Conservation (phyloP, 768 basidiomycete genomes). For the Suillus sp. region DNA sequence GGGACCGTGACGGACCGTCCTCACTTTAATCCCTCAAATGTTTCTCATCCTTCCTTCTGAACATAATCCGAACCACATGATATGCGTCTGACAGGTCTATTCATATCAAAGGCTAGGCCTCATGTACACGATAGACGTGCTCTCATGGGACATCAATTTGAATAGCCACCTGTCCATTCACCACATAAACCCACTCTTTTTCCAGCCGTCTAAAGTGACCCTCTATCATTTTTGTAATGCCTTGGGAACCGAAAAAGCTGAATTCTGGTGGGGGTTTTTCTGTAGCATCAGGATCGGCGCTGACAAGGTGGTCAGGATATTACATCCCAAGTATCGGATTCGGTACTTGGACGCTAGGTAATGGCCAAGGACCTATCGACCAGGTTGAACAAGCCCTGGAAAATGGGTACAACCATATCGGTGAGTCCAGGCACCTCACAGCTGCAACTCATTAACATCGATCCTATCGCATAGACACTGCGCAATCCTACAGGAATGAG, state of each 20-base stretch:
- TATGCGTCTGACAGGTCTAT: not conserved
- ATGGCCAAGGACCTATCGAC: slow-evolving; percentile 51
- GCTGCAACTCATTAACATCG: not conserved
- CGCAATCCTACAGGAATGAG: slow-evolving; percentile 62
- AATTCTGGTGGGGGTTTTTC: not conserved
- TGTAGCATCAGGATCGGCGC: too few species aligned
- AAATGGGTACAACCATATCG: slow-evolving; percentile 64
- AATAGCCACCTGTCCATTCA: not conserved
- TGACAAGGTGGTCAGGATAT: slow-evolving; percentile 1
- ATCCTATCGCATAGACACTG: slow-evolving; percentile 47
- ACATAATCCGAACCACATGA: not conserved
- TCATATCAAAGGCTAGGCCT: not conserved
- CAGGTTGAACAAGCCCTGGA: slow-evolving; percentile 64
- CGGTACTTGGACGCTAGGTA: slow-evolving; percentile 20
- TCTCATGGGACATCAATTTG: not conserved
- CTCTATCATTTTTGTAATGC: not conserved
- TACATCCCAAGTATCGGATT: slow-evolving; percentile 3
- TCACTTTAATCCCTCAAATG: not conserved
- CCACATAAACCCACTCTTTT: slow-evolving; percentile 4
- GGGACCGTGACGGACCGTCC: too few species aligned
- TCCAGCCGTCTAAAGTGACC: not conserved
- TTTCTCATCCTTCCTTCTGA: not conserved
- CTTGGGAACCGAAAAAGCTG: slow-evolving; percentile 2
- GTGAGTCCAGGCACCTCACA: slow-evolving; percentile 35
- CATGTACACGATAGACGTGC: not conserved